Base-by-base conservation (phyloP, 2,329 filamentous ascomycete genomes). In the Westerdykella aurantiaca region DNA sequence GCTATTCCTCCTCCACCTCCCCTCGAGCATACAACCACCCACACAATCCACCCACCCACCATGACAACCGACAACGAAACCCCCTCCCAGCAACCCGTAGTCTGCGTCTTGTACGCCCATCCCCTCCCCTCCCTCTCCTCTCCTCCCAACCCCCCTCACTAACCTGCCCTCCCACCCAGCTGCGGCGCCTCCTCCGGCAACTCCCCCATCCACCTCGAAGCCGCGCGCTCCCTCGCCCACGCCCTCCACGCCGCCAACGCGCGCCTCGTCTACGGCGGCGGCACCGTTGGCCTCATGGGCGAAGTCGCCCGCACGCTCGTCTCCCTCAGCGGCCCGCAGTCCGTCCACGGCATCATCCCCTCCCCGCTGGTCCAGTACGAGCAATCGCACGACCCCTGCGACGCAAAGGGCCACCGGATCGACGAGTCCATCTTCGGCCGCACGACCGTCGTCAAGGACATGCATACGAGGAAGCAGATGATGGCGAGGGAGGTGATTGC, bases 341-440 rank as follows among this genome's bases (percentile, higher is more conserved):
- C 85, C 11, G 93, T 97, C 13, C 91, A 96, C 71, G 93, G 93
- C 61, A 86, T 98, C 65, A 96, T 98, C 59, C 93, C 93, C 5
- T 79, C 84, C 41, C 85, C 91, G 0, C 79, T 98, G 5, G 81
- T 96, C 37, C 78, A 79, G 53, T 85, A 84, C 66, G 90, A 96
- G 71, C 83, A 76, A 41, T 67, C 80, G 43, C 78, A 83, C 60
- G 74, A 76, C 44, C 64, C 69, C 4, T 51, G 70, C 63, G 56
- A 72, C 62, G 48, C 56, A 44, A 54, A 39, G 56, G 63, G 52
- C 66, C 58, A 76, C 57, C 56, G 53, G 10, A 81, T 85, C 39
- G 80, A 83, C 46, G 76, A 82, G 62, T 59, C 70, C 4, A 68
- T 81, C 4, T 98, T 88, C 64, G 93, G 93, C 9, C 74, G 77